Conservation (phyloP, 139 green algal genomes). For the Micractinium sp. region DNA sequence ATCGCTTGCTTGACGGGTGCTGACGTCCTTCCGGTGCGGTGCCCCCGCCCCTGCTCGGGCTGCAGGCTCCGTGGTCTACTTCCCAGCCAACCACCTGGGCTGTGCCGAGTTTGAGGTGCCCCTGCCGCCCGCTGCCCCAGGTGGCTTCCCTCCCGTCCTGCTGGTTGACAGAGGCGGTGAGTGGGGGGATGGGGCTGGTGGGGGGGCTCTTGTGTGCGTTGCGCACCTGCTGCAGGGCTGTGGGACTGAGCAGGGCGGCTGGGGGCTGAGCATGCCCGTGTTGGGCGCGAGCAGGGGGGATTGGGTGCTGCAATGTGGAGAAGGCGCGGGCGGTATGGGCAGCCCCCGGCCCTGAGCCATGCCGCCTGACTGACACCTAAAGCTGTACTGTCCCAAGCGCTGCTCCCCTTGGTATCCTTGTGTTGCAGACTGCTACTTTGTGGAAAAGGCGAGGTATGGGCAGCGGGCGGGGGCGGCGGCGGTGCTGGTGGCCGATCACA, state of each 20-base stretch:
- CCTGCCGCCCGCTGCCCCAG: neutral
- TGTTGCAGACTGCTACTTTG: constrained; percentile 69
- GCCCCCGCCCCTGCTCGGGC: too few species aligned
- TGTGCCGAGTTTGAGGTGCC: constrained; percentile 43
- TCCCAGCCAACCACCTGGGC: constrained; percentile 38
- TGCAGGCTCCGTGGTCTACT: constrained; percentile 54
- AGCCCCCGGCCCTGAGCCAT: too few species aligned
- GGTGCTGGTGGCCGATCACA: constrained; percentile 68
- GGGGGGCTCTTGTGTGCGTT: neutral
- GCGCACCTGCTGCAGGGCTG: too few species aligned
- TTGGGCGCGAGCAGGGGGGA: too few species aligned
- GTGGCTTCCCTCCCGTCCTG: constrained; percentile 34
- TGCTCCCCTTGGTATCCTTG: neutral
- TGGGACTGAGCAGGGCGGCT: too few species aligned
- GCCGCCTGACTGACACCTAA: too few species aligned
- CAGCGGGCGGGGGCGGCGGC: constrained; percentile 75
- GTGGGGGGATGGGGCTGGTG: neutral
- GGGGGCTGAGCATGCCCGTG: too few species aligned
- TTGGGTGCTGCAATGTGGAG: too few species aligned
- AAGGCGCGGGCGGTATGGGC: too few species aligned
- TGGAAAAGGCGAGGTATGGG: constrained; percentile 72
- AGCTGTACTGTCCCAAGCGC: neutral
- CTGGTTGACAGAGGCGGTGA: constrained; percentile 59
- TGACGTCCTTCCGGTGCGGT: too few species aligned
- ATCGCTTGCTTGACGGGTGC: too few species aligned